phyloP scores from a whole-genome alignment of 129 eudicot genomes.

The Chrysanthemum makinoi region DNA sequence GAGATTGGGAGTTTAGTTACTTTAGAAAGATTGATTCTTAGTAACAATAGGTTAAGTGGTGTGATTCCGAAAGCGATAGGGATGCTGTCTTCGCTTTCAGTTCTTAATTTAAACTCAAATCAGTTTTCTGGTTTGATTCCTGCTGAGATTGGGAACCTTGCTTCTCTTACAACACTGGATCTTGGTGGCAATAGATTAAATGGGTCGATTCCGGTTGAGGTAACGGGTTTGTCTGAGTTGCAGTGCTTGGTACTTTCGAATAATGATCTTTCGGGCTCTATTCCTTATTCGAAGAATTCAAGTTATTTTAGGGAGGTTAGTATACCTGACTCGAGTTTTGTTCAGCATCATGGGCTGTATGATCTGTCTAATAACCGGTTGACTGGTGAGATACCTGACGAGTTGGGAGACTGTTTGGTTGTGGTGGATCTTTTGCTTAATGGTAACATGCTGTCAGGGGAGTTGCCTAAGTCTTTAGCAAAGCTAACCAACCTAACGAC shows the following conservation, averaged over 20 bases:
- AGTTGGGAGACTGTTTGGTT: conserved; percentile 53
- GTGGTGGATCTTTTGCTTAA: conserved; percentile 60
- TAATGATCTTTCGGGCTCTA: conserved; percentile 58
- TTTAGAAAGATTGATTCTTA: conserved; percentile 52
- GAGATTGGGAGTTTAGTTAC: conserved; percentile 46
- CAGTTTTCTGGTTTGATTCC: conserved; percentile 51
- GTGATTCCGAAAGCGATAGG: conserved; percentile 55
- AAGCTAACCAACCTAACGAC: conserved; percentile 53
- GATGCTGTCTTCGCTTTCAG: conserved; percentile 49
- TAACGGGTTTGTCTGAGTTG: conserved; percentile 47
- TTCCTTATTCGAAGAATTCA: conserved; percentile 46
- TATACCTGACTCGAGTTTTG: conserved; percentile 68
- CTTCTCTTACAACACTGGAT: conserved; percentile 59
- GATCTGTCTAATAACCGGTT: conserved; percentile 67
- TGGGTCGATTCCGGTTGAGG: conserved; percentile 55
- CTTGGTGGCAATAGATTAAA: conserved; percentile 58
- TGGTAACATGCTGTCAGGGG: conserved; percentile 59
- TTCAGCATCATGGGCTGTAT: conserved; percentile 73
- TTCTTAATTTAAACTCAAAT: conserved; percentile 61
- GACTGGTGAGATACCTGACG: conserved; percentile 65
- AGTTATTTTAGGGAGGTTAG: conserved; percentile 53
- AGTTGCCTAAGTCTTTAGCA: conserved; percentile 48
- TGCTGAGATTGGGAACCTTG: conserved; percentile 47
- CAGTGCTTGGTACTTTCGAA: conserved; percentile 67
- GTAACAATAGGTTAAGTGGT: conserved; percentile 47